These are phyloP conservation scores for Stentor coeruleus DNA, from an alignment of 73 alveolate species.

Conservation along the genomic window DNA sequence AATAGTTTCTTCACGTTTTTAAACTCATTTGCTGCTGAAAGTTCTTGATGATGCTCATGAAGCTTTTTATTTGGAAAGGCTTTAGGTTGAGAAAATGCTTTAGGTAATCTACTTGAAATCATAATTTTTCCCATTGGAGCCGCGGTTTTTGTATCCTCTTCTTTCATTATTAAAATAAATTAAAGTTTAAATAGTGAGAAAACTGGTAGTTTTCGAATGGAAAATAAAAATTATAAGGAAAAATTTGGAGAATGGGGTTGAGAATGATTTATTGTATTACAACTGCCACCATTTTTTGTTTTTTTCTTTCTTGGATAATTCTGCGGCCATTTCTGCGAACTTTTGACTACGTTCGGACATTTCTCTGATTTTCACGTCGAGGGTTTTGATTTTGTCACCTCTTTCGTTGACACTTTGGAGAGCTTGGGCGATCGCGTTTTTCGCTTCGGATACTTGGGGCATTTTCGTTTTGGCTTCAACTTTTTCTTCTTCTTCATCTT, in stretches of 20 bases:
- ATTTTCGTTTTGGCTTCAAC: neutral
- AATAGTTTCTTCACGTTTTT: neutral
- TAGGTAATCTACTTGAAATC: slow-evolving; percentile 5
- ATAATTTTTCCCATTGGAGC: neutral
- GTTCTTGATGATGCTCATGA: slow-evolving; percentile 4
- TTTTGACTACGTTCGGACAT: slow-evolving; percentile 5
- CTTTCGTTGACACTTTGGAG: slow-evolving; percentile 23
- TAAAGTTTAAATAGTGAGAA: neutral
- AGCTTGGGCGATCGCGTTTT: neutral
- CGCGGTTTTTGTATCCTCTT: neutral
- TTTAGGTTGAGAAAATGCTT: slow-evolving; percentile 18
- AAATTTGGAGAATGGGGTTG: too few species aligned
- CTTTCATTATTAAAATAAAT: neutral
- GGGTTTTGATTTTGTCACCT: slow-evolving; percentile 24
- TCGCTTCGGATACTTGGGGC: neutral
- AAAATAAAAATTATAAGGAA: too few species aligned
- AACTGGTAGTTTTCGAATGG: too few species aligned
- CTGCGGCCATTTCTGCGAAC: slow-evolving; percentile 12
- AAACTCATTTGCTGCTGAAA: neutral
- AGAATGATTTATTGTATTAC: neutral
- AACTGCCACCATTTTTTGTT: slow-evolving; percentile 33
- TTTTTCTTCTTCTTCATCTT: neutral
- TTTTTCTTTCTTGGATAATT: slow-evolving; percentile 2
- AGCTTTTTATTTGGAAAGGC: neutral
- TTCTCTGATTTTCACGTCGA: slow-evolving; percentile 14